phyloP scores from a whole-genome alignment of 345 rosid genomes.

The Syzygium grande region DNA sequence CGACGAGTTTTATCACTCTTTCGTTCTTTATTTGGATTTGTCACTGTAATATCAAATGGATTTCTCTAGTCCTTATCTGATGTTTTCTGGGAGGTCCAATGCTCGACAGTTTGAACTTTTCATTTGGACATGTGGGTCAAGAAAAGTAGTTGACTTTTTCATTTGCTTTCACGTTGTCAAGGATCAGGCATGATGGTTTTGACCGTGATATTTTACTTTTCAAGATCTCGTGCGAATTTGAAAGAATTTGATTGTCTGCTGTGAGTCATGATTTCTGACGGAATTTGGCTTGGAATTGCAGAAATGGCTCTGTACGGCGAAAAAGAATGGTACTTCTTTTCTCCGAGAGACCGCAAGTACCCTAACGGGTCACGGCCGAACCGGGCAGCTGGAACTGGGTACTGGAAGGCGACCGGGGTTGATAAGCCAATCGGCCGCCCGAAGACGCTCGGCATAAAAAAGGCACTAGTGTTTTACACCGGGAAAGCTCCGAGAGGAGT shows the following conservation, averaged over 20 bases:
- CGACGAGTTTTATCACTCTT: not conserved
- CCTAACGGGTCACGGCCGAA: not conserved
- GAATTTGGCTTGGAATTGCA: not conserved
- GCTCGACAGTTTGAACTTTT: not conserved
- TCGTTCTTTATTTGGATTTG: not conserved
- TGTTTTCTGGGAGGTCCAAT: not conserved
- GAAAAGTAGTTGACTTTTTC: not conserved
- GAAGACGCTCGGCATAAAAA: slow-evolving; percentile 65
- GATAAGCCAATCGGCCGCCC: slow-evolving; percentile 19
- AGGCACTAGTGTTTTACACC: slow-evolving; percentile 81
- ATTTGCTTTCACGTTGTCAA: not conserved
- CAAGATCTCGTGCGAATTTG: not conserved
- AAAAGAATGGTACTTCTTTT: not conserved
- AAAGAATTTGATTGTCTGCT: not conserved
- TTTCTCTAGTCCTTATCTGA: not conserved
- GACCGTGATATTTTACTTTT: not conserved
- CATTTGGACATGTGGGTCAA: not conserved
- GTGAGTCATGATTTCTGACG: not conserved
- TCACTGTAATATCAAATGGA: not conserved
- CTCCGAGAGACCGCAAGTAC: not conserved
- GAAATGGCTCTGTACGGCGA: not conserved
- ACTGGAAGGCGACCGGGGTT: not conserved
- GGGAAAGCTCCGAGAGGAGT: slow-evolving; percentile 83
- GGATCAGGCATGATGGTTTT: not conserved
- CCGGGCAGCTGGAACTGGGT: not conserved